Percentiles rank a stretch among this genome's conserved stretches.
Evolutionary conservation across 768 basidiomycete genomes (phyloP).

Genomic region (Pholiota molesta): DNA sequence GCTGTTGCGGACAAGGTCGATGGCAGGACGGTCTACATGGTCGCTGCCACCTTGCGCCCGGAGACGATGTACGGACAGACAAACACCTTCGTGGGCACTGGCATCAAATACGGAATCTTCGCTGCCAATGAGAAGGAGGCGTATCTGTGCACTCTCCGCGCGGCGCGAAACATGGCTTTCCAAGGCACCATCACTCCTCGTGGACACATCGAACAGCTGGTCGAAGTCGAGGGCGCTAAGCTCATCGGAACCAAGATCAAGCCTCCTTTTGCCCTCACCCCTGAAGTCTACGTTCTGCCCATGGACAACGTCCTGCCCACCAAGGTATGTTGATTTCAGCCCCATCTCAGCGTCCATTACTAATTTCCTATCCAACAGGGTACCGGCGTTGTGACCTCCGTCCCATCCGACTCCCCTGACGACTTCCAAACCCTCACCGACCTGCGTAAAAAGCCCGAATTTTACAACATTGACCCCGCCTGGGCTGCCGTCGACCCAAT

Average conservation of each 20-base stretch:
- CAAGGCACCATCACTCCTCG: slow-evolving; percentile 80
- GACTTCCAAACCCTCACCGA: slow-evolving; percentile 91
- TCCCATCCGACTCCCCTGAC: slow-evolving; percentile 98
- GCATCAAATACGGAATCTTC: slow-evolving; percentile 91
- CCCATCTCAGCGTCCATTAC: neutral
- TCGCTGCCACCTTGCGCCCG: slow-evolving; percentile 94
- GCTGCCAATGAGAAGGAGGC: slow-evolving; percentile 86
- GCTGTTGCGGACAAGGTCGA: slow-evolving; percentile 70
- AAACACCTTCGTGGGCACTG: slow-evolving; percentile 93
- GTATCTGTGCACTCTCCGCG: slow-evolving; percentile 85
- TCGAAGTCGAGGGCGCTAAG: slow-evolving; percentile 77
- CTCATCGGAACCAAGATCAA: slow-evolving; percentile 89
- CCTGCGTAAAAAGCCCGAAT: slow-evolving; percentile 93
- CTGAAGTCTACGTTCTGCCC: slow-evolving; percentile 70
- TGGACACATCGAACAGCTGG: slow-evolving; percentile 72
- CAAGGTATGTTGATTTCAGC: slow-evolving; percentile 41
- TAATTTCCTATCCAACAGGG: slow-evolving; percentile 46
- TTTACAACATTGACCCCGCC: slow-evolving; percentile 89
- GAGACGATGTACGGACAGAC: slow-evolving; percentile 99
- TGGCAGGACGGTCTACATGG: slow-evolving; percentile 83
- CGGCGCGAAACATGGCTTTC: slow-evolving; percentile 98
- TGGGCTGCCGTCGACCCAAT: slow-evolving; percentile 89
- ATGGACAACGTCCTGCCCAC: slow-evolving; percentile 98
- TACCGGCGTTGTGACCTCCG: slow-evolving; percentile 97
- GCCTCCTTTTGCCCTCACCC: slow-evolving; percentile 60